Evolutionary conservation across 78 protist species (phyloP).

Genomic region (Tieghemostelium lacteum): DNA sequence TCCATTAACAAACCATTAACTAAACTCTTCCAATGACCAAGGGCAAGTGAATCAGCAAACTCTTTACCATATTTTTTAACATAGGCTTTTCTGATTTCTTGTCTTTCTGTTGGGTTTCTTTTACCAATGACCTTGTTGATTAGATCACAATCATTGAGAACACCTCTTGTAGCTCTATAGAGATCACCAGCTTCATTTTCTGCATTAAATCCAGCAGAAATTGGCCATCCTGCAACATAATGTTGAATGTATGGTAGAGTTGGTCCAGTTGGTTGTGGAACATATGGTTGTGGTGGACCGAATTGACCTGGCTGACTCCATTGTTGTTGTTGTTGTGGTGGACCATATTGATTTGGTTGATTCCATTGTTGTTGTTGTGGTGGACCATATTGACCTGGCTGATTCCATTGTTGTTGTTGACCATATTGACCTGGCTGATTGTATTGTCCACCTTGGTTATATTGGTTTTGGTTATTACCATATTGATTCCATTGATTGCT

Average conservation of each 20-base stretch:
- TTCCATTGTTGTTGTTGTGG: neutral
- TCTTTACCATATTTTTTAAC: neutral
- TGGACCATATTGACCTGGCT: no score
- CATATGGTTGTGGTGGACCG: neutral
- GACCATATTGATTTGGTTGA: neutral
- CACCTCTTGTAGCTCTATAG: neutral
- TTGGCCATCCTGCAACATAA: neutral
- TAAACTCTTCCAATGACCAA: neutral
- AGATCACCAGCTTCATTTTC: neutral
- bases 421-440: no score
- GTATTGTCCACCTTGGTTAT: no score
- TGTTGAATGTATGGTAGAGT: neutral
- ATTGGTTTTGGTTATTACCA: neutral
- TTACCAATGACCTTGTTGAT: neutral
- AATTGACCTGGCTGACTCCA: neutral
- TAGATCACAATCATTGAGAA: neutral
- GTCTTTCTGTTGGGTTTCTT: neutral
- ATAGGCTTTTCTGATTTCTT: neutral
- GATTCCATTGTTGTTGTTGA: no score
- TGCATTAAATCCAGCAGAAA: neutral
- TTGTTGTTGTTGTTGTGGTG: neutral
- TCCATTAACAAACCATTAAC: neutral
- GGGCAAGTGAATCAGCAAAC: neutral
- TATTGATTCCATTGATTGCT: neutral
- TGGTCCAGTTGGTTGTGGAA: neutral